Evolutionary conservation across 768 basidiomycete genomes (phyloP).

Genomic region (Pleurotus cornucopiae): DNA sequence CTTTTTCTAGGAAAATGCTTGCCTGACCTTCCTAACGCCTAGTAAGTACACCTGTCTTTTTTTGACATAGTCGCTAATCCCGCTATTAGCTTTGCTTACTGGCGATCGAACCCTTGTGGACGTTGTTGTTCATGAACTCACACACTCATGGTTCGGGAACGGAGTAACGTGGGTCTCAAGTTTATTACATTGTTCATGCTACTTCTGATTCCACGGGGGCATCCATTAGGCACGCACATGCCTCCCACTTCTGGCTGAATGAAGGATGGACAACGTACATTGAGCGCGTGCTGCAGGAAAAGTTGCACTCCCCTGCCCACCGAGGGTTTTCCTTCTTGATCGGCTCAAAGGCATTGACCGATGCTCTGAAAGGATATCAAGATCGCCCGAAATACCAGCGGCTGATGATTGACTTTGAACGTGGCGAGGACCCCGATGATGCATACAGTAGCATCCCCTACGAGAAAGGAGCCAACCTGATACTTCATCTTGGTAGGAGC

Average conservation of each 20-base stretch:
- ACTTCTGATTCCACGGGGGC: neutral
- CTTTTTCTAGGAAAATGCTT: conserved; percentile 73
- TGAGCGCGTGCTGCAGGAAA: conserved; percentile 73
- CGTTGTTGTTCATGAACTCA: conserved; percentile 84
- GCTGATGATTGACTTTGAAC: conserved; percentile 70
- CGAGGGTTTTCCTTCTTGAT: conserved; percentile 80
- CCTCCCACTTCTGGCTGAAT: conserved; percentile 85
- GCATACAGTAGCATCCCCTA: conserved; percentile 78
- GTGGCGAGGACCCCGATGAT: conserved; percentile 75
- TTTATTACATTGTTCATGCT: neutral
- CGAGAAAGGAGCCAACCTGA: conserved; percentile 85
- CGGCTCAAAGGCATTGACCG: conserved; percentile 67
- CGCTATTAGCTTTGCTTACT: conserved; percentile 62
- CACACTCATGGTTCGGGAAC: conserved; percentile 93
- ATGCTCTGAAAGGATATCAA: conserved; percentile 60
- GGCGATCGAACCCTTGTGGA: conserved; percentile 86
- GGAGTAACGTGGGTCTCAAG: conserved; percentile 59
- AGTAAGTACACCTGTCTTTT: conserved; percentile 38
- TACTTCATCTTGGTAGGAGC: conserved; percentile 72
- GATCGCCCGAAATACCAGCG: conserved; percentile 71
- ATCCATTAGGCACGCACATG: conserved; percentile 52
- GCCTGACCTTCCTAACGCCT: conserved; percentile 84
- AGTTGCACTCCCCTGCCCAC: conserved; percentile 67
- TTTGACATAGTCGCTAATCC: neutral
- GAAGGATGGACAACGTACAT: conserved; percentile 95